Base-by-base conservation (phyloP, 2,329 filamentous ascomycete species). In the Colletotrichum zoysiae region DNA sequence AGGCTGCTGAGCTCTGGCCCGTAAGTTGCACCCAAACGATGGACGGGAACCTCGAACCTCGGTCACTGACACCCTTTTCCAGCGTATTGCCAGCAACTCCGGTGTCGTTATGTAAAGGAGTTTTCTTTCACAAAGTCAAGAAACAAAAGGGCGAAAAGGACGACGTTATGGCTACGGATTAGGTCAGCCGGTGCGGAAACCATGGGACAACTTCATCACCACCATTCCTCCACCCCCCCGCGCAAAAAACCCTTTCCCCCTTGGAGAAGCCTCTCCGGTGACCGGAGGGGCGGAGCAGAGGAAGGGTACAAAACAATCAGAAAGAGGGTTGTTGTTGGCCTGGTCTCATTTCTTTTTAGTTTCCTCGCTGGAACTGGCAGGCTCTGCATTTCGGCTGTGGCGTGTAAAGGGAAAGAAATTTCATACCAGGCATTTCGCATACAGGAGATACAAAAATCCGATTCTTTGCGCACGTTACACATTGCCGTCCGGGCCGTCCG, bases 41-140 rank as follows among this genome's bases (percentile, higher is more conserved):
- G 38, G 26, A 33, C 42, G 48, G 26, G 1, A 46, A 20, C n/a
- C 2, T 8, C 30, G 11, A 14, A 9, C 35, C 16, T 20, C 12
- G 5, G 7, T 12, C 2, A 51, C 80, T 86, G 78, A 86, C 79
- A 61, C 12, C 20, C 23, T 26, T 30, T 30, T 20, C 38, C 78
- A 95, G 93, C 95, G 95, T 98, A 98, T 98, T 87, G 96, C 96
- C 86, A 95, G 92, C 91, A 99, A 99, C 93, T 97, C 95, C 75
- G 96, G 96, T 92, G 96, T 99, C 83, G 96, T 99, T 85, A 99
- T 99, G 96, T 99, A 94, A 97, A 89, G 79, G 66, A 65, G 58
- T 62, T 72, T 71, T 71, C 60, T 71, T 73, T 66, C 72, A 74
- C 48, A 58, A 65, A 66, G 67, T 66, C 61, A 72, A 68, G 65